Evolutionary conservation across 352 stramenopile genomes (phyloP), one percentile per base, ranked within the genome.

Genomic region (Phytopythium delawarense): DNA sequence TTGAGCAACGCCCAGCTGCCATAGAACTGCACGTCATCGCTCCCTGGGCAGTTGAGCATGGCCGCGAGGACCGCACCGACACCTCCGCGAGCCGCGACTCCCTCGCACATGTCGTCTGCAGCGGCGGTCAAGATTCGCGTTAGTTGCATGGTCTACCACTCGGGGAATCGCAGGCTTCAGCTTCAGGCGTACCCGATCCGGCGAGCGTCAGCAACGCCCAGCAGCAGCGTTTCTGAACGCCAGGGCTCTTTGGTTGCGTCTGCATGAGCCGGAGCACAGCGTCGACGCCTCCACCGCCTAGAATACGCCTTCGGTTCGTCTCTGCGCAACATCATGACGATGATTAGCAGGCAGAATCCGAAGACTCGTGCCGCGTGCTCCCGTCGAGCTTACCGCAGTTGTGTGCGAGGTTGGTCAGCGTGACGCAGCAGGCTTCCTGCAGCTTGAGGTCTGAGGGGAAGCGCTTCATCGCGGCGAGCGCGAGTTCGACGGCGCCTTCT

Each of bases 381-480:
- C 7, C 23, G 13, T 35, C 4, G 15, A 35, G 15, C 65, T 61
- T 72, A 81, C 78, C 79, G 55, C 85, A 87, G 39, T 96, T 90
- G 57, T 93, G 84, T 1, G 92, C 78, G 15, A 98, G 75, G 64
- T 97, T 97, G 11, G 88, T 93, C 18, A 98, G 61, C 32, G 87
- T 58, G 30, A 87, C 78, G 52, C 86, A 95, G 7, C 76, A 79
- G 13, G 78, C 75, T 64, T 95, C 78, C 58, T 96, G 86, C 25
- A 96, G 69, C 44, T 79, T 85, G 12, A 69, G 37, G 34, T 95
- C 79, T 0, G 68, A 67, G 7, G 62, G 53, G 62, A 88, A 89
- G 7, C 63, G 67, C 53, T 69, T 92, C 81, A 95, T 88, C 13
- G 84, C 73, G 48, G 61, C 60, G 5, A 97, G 67, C 9, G 87